phyloP scores from a whole-genome alignment of 148 eudicot species.

The Spergularia bocconei region DNA sequence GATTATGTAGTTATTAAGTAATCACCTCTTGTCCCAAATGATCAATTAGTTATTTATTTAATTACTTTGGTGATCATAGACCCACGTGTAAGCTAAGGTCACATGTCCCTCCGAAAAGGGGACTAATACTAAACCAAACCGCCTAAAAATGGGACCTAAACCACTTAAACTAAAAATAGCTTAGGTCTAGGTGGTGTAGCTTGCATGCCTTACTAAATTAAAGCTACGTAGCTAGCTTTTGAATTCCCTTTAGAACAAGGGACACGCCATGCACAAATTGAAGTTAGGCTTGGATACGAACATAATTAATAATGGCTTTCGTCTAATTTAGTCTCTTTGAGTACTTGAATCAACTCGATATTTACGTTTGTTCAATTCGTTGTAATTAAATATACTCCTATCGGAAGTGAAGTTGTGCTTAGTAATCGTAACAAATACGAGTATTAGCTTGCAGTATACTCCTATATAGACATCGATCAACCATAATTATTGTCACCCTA shows the following conservation, averaged over 20 bases:
- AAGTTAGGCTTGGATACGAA: neutral
- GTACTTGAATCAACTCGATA: no score
- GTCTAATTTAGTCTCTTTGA: no score
- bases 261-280: constrained; percentile 9
- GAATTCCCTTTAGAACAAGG: neutral
- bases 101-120: constrained; percentile 5
- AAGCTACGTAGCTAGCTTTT: neutral
- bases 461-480: no score
- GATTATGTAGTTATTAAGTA: no score
- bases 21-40: neutral
- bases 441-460: neutral
- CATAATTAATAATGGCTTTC: neutral
- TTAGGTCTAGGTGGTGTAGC: no score
- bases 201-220: constrained; percentile 7
- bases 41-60: neutral
- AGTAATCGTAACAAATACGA: neutral
- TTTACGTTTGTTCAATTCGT: no score
- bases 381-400: no score
- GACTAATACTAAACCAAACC: neutral
- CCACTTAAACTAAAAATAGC: no score
- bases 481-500: no score
- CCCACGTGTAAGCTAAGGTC: neutral
- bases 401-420: neutral
- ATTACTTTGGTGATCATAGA: neutral
- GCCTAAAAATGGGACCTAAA: neutral